Conservation (phyloP, 495 filamentous ascomycete genomes). For the Aspergillus cristatus region DNA sequence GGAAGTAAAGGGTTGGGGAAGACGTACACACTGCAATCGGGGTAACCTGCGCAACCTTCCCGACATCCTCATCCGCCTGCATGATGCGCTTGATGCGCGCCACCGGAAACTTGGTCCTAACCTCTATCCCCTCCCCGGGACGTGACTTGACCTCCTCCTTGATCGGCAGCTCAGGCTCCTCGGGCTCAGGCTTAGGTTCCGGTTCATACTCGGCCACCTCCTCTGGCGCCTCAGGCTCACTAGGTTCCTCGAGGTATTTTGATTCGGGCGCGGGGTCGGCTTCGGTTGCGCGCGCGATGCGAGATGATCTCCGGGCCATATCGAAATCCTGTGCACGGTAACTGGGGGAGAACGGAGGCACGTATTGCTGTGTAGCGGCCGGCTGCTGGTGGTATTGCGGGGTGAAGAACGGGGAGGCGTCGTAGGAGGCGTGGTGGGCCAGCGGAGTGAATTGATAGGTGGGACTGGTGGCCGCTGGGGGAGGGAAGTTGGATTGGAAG, state of each 20-base stretch:
- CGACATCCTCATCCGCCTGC: conserved; percentile 98
- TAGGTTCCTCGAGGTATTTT: conserved; percentile 32
- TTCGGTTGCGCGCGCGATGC: conserved; percentile 27
- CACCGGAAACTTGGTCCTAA: conserved; percentile 94
- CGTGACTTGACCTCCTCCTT: conserved; percentile 13
- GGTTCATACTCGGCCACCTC: conserved; percentile 11
- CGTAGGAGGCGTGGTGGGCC: conserved; percentile 35
- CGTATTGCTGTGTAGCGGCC: conserved; percentile 24
- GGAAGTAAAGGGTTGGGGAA: background rate
- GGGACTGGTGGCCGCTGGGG: conserved; percentile 23
- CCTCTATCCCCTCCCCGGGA: conserved; percentile 47
- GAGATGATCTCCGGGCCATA: conserved; percentile 40
- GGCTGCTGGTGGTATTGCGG: conserved; percentile 23
- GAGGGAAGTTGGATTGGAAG: conserved; percentile 28
- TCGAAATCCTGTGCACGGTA: conserved; percentile 20
- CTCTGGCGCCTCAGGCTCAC: conserved; percentile 14
- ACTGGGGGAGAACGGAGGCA: conserved; percentile 18
- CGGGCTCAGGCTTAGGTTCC: conserved; percentile 6
- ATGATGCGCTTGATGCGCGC: conserved; percentile 98
- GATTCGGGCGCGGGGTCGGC: conserved; percentile 17
- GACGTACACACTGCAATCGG: conserved; percentile 81
- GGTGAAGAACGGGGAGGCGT: conserved; percentile 31
- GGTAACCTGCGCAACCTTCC: conserved; percentile 95
- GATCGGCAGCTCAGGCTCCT: conserved; percentile 11
- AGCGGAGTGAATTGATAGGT: conserved; percentile 22